Base-by-base conservation (phyloP, 2,329 filamentous ascomycete species). In the Pseudogymnoascus sp. region DNA sequence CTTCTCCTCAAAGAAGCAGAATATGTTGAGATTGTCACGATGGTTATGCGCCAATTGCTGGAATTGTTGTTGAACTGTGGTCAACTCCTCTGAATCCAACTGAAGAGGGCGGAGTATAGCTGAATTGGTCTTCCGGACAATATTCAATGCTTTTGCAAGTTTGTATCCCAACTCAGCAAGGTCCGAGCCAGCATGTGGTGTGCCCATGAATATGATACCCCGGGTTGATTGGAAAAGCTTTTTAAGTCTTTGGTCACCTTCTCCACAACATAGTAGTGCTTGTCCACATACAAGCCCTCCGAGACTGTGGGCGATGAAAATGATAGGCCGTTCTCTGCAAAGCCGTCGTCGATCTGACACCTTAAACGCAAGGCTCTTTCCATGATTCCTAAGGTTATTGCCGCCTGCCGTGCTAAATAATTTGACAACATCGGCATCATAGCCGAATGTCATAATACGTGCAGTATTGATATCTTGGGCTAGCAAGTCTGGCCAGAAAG, bases 181-280 rank as follows among this genome's bases (percentile, higher is more conserved):
- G 26, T 62, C 60, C 11, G 63, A 13, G 13, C 65, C 65, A 44
- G n/a, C 59, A 62, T 66, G 65, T 24, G 65, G 64, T 5, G 64
- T 65, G 2, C 64, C 65, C 63, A 66, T 64, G 26, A 66, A 66
- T 6, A 64, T 60, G 31, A 66, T 64, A 2, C 63, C 61, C 24
- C 41, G 24, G n/a, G n/a, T n/a, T n/a, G n/a, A n/a, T n/a, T n/a
- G n/a, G n/a, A n/a, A n/a, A n/a, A n/a, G n/a, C n/a, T n/a, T n/a
- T n/a, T n/a, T n/a, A n/a, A n/a, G n/a, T n/a, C n/a, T n/a, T n/a
- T n/a, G n/a, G n/a, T n/a, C n/a, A n/a, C n/a, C 21, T 15, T 63
- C 62, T n/a, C 26, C 44, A 39, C 60, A 66, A 35, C n/a, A 11
- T 15, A 66, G 54, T 0, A 66, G 50, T 0, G 62, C 62, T 63